Base-by-base conservation (phyloP, 345 rosid genomes). In the Melaleuca quinquenervia region DNA sequence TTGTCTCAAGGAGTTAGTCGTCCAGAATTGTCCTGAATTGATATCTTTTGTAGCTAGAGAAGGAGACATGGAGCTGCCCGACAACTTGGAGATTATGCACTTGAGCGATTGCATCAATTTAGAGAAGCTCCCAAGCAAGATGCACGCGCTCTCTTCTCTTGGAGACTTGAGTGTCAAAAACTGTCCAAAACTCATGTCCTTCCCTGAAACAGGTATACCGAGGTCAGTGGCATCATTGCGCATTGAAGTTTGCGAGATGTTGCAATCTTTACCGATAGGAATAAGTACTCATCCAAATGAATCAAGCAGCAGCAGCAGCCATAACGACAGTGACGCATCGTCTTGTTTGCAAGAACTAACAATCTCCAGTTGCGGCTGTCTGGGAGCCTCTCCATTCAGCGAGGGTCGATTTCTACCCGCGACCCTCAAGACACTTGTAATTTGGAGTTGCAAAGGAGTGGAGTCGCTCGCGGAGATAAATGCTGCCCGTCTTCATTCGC, bases 401-500 rank as follows among this genome's bases (percentile, higher is more conserved):
- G 13, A 26, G 8, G 64, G 0, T 32, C 12, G 83, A 14, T n/a
- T 29, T n/a, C 7, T 49, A 45, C 36, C 41, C 3, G 2, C 8
- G 0, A 29, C 1, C 83, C 36, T n/a, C 54, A 0, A 16, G 55
- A 82, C 7, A 26, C 54, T 49, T 32, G 24, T 10, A n/a, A 29
- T 52, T 82, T 5, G 0, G 5, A 1, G 0, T 6, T 3, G 0
- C 54, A 21, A 82, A 0, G 55, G 55, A 49, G 32, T 82, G 36
- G 1, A 22, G 44, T 82, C 13, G 1, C 27, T 82, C 21, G 5
- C 14, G 29, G 13, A 48, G 51, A 27, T 82, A 50, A 50, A 44
- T 10, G 0, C 26, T 7, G 18, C 9, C 15, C 3, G 11, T 20
- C 18, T 20, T 12, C 53, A 10, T 3, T 2, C 1, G 6, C 36